A percentile compares a stretch with the other conserved stretches of the same genome.
These are phyloP conservation scores for Aquilaria malaccensis DNA, from an alignment of 345 rosid species.

Conservation along the genomic window DNA sequence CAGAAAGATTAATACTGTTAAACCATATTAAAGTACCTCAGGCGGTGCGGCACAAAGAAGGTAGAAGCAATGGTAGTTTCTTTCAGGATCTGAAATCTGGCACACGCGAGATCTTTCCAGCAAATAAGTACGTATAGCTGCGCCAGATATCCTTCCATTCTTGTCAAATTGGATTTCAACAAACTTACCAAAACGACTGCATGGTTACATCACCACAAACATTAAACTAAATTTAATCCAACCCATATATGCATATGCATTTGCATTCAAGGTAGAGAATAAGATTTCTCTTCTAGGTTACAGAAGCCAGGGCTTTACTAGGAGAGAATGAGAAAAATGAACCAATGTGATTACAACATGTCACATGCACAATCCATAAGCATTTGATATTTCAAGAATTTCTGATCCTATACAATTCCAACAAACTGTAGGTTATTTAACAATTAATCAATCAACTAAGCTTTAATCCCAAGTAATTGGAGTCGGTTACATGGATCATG, in stretches of 20 bases:
- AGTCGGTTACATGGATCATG: too few species aligned
- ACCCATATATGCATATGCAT: background rate
- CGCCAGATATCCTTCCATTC: conserved; percentile 90
- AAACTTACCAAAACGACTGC: conserved; percentile 94
- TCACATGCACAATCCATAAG: too few species aligned
- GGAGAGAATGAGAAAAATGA: background rate
- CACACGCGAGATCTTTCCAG: conserved; percentile 96
- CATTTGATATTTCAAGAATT: too few species aligned
- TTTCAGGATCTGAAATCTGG: conserved; percentile 86
- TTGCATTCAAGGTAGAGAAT: background rate
- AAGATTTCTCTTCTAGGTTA: background rate
- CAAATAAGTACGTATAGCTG: conserved; percentile 86
- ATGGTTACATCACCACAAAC: conserved; percentile 13
- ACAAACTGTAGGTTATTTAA: too few species aligned
- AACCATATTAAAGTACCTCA: conserved; percentile 42
- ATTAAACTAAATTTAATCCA: conserved; percentile 7
- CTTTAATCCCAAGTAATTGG: too few species aligned
- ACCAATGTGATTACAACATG: too few species aligned
- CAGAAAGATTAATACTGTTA: background rate
- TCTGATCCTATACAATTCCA: too few species aligned
- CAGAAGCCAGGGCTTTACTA: background rate
- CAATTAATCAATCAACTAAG: too few species aligned
- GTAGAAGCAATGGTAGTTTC: conserved; percentile 93
- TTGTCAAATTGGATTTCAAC: conserved; percentile 93
- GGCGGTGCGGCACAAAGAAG: conserved; percentile 91